Evolutionary conservation across 177 flowering plant species (phyloP).

Genomic region (Vitis hybrid): DNA sequence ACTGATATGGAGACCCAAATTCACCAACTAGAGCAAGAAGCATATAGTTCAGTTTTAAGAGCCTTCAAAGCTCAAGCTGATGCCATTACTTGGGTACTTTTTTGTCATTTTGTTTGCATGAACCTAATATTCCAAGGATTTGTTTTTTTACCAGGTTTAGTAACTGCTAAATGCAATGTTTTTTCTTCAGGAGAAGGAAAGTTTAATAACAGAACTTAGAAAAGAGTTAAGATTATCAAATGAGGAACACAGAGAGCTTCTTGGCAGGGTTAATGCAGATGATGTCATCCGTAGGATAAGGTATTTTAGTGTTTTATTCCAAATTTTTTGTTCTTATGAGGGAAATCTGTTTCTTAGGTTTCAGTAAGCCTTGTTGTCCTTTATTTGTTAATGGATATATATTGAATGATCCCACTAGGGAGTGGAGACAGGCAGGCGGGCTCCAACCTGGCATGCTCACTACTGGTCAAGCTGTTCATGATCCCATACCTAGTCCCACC

Average conservation of each 20-base stretch:
- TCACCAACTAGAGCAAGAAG: conserved; percentile 59
- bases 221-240: conserved; percentile 55
- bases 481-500: conserved; percentile 55
- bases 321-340: background rate
- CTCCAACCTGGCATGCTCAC: conserved; percentile 37
- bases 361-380: background rate
- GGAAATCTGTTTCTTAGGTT: conserved; percentile 4
- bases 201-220: conserved; percentile 56
- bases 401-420: conserved; percentile 33
- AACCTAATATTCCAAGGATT: conserved; percentile 12
- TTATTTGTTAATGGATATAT: conserved; percentile 7
- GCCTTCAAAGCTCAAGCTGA: conserved; percentile 67
- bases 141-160: conserved; percentile 23
- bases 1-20: conserved; percentile 56
- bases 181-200: conserved; percentile 57
- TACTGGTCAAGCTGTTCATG: conserved; percentile 43
- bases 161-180: conserved; percentile 25
- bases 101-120: background rate
- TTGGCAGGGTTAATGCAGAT: conserved; percentile 46
- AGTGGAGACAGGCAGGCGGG: conserved; percentile 59
- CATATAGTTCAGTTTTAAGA: conserved; percentile 53
- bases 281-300: conserved; percentile 50
- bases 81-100: conserved; percentile 58
- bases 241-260: conserved; percentile 61
- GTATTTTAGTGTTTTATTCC: conserved; percentile 20